These are phyloP conservation scores for Boechera retrofracta DNA, from an alignment of 345 rosid species.

Conservation along the genomic window DNA sequence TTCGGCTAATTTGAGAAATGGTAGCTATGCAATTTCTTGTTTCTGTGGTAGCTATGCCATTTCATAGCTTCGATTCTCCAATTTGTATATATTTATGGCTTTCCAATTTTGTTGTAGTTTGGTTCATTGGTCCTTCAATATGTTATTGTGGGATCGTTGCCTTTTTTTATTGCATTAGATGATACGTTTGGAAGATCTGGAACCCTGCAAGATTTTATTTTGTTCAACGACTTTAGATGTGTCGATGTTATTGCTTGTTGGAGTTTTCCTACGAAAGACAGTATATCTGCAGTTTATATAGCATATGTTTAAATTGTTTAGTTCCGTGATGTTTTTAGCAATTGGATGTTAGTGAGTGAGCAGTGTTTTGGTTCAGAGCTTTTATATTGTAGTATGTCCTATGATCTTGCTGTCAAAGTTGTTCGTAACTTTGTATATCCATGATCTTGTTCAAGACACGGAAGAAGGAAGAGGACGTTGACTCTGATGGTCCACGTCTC, in stretches of 20 bases:
- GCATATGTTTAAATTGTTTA: neutral
- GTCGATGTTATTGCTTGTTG: neutral
- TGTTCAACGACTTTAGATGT: neutral
- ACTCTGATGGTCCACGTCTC: conserved; percentile 47
- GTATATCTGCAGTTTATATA: neutral
- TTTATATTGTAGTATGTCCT: neutral
- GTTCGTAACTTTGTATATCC: neutral
- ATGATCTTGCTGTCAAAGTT: conserved; percentile 8
- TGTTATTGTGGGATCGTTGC: neutral
- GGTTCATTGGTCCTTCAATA: neutral
- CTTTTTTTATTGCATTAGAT: conserved; percentile 18
- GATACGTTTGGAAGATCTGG: neutral
- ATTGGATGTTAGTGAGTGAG: conserved; percentile 17
- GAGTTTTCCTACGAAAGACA: neutral
- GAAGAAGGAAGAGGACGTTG: conserved; percentile 34
- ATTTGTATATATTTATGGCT: conserved; percentile 20
- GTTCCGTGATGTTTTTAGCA: conserved; percentile 6
- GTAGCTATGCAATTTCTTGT: neutral
- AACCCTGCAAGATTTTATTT: conserved; percentile 5
- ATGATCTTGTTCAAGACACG: conserved; percentile 33
- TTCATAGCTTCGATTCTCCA: conserved; percentile 6
- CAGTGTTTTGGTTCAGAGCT: neutral
- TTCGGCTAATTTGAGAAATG: too few relatives aligned
- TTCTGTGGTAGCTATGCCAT: neutral
- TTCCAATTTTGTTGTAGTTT: neutral